phyloP scores from a whole-genome alignment of 371 early-diverging fungal genomes.

The Lichtheimia ornata region DNA sequence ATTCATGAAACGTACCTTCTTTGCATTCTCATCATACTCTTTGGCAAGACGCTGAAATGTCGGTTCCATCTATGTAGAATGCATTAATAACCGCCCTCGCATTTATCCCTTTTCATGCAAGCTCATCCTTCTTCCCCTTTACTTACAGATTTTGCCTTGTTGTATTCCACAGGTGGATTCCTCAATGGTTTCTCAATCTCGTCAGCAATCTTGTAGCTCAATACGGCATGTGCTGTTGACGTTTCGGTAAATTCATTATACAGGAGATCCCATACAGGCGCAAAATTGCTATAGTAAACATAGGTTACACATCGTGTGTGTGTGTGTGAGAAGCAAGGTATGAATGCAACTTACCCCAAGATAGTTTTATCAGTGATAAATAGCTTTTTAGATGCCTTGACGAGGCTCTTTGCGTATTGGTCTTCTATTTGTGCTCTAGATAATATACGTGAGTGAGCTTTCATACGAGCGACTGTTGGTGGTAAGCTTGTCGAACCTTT shows the following conservation, averaged over 20 bases:
- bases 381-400: conserved; percentile 47
- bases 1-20: conserved; percentile 16
- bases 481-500: conserved; percentile 31
- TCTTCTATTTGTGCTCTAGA: conserved; percentile 50
- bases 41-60: conserved; percentile 41
- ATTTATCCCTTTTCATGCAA: too few relatives aligned
- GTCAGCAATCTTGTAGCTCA: conserved; percentile 39
- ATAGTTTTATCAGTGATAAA: conserved; percentile 40
- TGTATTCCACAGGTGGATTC: conserved; percentile 14
- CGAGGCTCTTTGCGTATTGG: conserved; percentile 47
- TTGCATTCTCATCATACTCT: conserved; percentile 37
- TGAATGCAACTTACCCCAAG: conserved; percentile 39
- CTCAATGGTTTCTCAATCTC: conserved; percentile 45
- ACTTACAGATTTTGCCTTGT: conserved; percentile 19
- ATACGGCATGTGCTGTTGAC: conserved; percentile 44
- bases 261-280: conserved; percentile 42
- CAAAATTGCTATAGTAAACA: conserved; percentile 18
- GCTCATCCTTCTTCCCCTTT: neutral
- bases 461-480: neutral
- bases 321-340: conserved; percentile 2
- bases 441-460: neutral
- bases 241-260: conserved; percentile 42
- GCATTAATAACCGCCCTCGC: too few relatives aligned
- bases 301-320: conserved; percentile 11
- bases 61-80: conserved; percentile 30